phyloP scores from a whole-genome alignment of 768 basidiomycete genomes.

The Mycena latifolia region DNA sequence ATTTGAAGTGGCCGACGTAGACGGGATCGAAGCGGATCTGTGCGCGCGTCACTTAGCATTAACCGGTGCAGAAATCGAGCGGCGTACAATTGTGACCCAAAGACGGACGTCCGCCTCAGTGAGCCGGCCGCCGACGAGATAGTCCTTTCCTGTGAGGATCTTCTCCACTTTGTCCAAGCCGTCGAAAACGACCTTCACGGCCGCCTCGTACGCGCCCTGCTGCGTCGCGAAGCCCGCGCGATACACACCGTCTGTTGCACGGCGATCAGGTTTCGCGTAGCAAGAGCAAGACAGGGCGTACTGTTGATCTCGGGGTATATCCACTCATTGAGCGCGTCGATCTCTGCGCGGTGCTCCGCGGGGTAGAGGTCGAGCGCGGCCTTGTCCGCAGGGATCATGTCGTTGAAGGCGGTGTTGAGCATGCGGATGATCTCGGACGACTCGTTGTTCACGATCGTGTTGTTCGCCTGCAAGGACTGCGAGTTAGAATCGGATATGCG shows the following conservation, averaged over 20 bases:
- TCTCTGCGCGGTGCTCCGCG: conserved; percentile 67
- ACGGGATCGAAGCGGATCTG: conserved; percentile 92
- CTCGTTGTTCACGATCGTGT: conserved; percentile 96
- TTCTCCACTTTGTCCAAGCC: conserved; percentile 87
- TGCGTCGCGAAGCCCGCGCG: conserved; percentile 88
- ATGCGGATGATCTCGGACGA: conserved; percentile 95
- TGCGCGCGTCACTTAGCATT: background rate
- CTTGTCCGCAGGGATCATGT: conserved; percentile 70
- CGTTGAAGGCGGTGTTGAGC: conserved; percentile 89
- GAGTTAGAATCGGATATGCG: background rate
- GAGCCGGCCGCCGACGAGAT: conserved; percentile 83
- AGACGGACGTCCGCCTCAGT: conserved; percentile 91
- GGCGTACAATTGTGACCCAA: conserved; percentile 90
- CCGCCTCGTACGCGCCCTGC: conserved; percentile 84
- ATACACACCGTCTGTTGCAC: conserved; percentile 82
- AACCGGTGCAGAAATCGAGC: background rate
- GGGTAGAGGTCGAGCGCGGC: conserved; percentile 49
- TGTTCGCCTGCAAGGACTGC: conserved; percentile 23
- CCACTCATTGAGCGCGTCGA: conserved; percentile 89
- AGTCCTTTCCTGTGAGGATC: conserved; percentile 82
- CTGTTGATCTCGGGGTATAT: conserved; percentile 90
- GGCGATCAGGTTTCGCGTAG: background rate
- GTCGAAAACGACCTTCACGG: conserved; percentile 80
- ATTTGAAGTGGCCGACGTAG: conserved; percentile 95
- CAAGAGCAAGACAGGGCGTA: conserved; percentile 47